Percentiles rank a stretch among this genome's conserved stretches.
Conservation (phyloP, 371 early-diverging fungal species). For the Lichtheimia ornata region DNA sequence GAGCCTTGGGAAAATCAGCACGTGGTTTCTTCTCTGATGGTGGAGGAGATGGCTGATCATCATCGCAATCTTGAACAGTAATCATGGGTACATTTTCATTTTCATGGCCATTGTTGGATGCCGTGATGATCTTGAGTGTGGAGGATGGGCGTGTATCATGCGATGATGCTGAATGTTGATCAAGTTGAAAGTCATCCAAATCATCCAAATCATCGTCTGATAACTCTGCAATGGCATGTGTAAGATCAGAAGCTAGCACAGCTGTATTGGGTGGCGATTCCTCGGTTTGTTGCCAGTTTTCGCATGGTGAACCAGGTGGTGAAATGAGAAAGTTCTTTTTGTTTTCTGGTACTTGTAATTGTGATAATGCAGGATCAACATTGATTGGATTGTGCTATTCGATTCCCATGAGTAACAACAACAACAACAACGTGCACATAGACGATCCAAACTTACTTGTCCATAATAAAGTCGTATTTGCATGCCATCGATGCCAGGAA, state of each 20-base stretch:
- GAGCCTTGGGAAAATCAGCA: too few species aligned
- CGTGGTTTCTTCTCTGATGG: too few species aligned
- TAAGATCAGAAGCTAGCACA: slow-evolving; percentile 68
- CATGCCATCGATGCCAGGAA: not conserved
- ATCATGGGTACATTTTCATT: slow-evolving; percentile 51
- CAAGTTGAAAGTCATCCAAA: slow-evolving; percentile 33
- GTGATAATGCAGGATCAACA: slow-evolving; percentile 39
- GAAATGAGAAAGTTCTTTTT: slow-evolving; percentile 79
- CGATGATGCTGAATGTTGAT: slow-evolving; percentile 4
- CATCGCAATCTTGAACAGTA: slow-evolving; percentile 62
- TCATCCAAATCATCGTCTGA: slow-evolving; percentile 53
- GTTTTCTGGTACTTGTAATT: slow-evolving; percentile 67
- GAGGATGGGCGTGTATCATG: not conserved
- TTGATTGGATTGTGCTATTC: slow-evolving; percentile 54
- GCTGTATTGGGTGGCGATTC: slow-evolving; percentile 75
- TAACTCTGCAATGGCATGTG: slow-evolving; percentile 59
- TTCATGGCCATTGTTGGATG: slow-evolving; percentile 17
- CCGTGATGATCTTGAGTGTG: not conserved
- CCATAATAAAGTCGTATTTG: slow-evolving; percentile 61
- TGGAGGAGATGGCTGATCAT: too few species aligned
- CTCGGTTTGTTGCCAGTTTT: slow-evolving; percentile 74
- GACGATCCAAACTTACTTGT: slow-evolving; percentile 38
- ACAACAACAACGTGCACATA: too few species aligned
- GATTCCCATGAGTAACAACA: not conserved
- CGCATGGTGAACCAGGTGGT: slow-evolving; percentile 83